Evolutionary conservation across 2,329 filamentous ascomycete genomes (phyloP).

Genomic region (Alternaria alternata): DNA sequence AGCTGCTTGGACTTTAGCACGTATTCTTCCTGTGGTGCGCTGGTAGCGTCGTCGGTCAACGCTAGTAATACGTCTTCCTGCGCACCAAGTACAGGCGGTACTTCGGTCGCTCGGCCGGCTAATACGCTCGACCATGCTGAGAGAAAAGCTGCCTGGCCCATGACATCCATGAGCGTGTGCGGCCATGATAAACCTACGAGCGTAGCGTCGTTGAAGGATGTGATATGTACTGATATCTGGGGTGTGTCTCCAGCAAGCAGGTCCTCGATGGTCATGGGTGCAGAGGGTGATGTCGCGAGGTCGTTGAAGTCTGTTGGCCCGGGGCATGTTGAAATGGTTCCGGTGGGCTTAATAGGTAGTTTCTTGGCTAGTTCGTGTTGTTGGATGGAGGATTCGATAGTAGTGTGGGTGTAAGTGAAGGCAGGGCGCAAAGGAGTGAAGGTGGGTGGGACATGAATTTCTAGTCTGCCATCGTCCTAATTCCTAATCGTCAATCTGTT

Average conservation of each 20-base stretch:
- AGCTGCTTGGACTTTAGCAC: background rate
- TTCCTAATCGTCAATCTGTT: too few relatives aligned
- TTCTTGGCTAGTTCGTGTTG: background rate
- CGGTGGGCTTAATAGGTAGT: background rate
- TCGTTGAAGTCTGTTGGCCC: background rate
- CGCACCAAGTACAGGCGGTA: constrained; percentile 38
- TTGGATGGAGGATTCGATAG: background rate
- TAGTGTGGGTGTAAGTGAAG: background rate
- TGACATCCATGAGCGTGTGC: constrained; percentile 59
- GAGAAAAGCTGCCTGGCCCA: constrained; percentile 55
- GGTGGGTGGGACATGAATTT: background rate
- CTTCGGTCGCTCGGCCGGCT: constrained; percentile 53
- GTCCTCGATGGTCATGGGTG: background rate
- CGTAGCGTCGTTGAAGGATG: constrained; percentile 53
- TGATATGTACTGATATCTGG: background rate
- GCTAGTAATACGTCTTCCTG: constrained; percentile 48
- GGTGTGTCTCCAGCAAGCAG: background rate
- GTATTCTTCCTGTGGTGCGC: background rate
- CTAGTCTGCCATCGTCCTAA: too few relatives aligned
- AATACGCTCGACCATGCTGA: constrained; percentile 59
- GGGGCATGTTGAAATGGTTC: background rate
- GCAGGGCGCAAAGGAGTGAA: background rate
- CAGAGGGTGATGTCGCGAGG: background rate
- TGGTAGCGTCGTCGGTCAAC: background rate
- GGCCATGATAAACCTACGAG: constrained; percentile 58